These are phyloP conservation scores for Fusarium hainanense DNA, from an alignment of 2,329 filamentous ascomycete species.

Conservation along the genomic window DNA sequence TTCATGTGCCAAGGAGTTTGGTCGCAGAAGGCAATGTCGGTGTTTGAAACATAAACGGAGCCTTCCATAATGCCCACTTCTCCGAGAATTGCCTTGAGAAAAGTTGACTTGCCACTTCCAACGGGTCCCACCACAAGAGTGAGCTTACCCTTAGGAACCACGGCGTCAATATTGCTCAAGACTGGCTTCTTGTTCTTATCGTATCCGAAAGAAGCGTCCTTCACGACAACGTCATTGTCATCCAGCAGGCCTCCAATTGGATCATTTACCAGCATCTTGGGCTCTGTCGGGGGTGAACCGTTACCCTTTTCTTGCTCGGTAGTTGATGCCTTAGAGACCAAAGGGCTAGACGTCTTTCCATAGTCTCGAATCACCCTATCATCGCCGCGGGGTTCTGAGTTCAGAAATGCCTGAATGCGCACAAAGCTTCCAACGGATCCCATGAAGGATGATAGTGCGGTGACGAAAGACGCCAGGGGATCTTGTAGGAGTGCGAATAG, in stretches of 20 bases:
- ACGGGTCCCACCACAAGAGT: slow-evolving; percentile 50
- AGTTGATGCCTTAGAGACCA: neutral
- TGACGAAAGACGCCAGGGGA: slow-evolving; percentile 29
- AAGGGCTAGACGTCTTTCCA: neutral
- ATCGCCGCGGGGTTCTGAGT: slow-evolving; percentile 13
- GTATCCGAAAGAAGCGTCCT: slow-evolving; percentile 23
- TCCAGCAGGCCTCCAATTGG: fast-evolving
- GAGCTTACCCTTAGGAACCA: slow-evolving; percentile 11
- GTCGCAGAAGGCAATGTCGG: slow-evolving; percentile 38
- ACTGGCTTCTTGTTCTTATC: slow-evolving; percentile 5
- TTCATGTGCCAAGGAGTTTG: slow-evolving; percentile 48
- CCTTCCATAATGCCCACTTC: slow-evolving; percentile 35
- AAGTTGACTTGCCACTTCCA: slow-evolving; percentile 52
- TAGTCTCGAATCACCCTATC: neutral
- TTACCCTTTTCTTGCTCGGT: slow-evolving; percentile 3
- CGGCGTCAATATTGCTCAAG: slow-evolving; percentile 8
- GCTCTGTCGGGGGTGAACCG: neutral
- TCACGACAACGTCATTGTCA: neutral
- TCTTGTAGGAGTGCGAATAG: slow-evolving; percentile 27
- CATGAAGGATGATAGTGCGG: slow-evolving; percentile 24
- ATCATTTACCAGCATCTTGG: neutral
- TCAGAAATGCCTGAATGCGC: slow-evolving; percentile 31
- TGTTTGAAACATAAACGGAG: slow-evolving; percentile 6
- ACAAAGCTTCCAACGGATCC: slow-evolving; percentile 31
- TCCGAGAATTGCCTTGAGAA: slow-evolving; percentile 48